Conservation (phyloP, 1,284 basidiomycete genomes). For the Exsudoporus floridanus region DNA sequence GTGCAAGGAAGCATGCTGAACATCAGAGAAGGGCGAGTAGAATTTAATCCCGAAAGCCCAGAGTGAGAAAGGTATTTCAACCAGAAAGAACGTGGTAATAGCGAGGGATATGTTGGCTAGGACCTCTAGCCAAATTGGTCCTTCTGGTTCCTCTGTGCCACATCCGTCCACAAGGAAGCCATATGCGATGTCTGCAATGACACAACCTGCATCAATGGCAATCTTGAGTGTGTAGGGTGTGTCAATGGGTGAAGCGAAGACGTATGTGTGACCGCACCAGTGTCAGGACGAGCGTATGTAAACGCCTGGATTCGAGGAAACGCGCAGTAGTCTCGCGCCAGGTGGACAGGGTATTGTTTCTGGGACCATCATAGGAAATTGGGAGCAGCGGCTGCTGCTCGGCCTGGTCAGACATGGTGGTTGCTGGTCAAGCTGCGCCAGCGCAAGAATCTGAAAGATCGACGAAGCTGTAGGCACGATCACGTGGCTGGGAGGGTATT, state of each 20-base stretch:
- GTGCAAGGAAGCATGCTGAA: slow-evolving; percentile 59
- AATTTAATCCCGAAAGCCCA: slow-evolving; percentile 61
- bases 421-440: slow-evolving; percentile 23
- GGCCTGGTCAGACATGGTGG: slow-evolving; percentile 39
- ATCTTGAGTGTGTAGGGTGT: slow-evolving; percentile 44
- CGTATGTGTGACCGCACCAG: slow-evolving; percentile 43
- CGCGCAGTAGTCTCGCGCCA: slow-evolving; percentile 44
- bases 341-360: slow-evolving; percentile 15
- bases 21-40: slow-evolving; percentile 56
- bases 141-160: slow-evolving; percentile 43
- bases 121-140: slow-evolving; percentile 60
- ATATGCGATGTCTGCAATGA: slow-evolving; percentile 68
- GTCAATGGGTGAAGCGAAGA: slow-evolving; percentile 10
- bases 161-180: slow-evolving; percentile 59
- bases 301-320: slow-evolving; percentile 50
- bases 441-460: background rate
- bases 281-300: slow-evolving; percentile 61
- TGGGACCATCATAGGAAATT: slow-evolving; percentile 23
- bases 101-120: slow-evolving; percentile 60
- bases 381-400: slow-evolving; percentile 60
- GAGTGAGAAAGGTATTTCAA: slow-evolving; percentile 70
- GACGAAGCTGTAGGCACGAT: slow-evolving; percentile 24
- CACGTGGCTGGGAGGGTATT: slow-evolving; percentile 24
- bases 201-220: slow-evolving; percentile 60
- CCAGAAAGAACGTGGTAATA: slow-evolving; percentile 70